Conservation (phyloP, 176 grass and related monocot genomes). For the Phragmites australis region DNA sequence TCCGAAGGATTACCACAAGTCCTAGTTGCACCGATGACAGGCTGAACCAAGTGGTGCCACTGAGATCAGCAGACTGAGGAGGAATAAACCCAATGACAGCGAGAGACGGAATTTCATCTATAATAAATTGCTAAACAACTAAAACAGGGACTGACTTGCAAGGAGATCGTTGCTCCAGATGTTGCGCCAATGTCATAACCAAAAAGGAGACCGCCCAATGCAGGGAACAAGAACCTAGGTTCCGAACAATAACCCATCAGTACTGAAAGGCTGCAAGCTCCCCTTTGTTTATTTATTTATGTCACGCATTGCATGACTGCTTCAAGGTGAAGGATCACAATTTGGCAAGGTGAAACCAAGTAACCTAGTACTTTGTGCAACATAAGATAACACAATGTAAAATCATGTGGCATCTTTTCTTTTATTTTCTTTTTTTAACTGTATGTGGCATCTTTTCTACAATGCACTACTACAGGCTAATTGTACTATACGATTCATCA, state of each 20-base stretch:
- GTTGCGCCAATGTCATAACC: constrained; percentile 95
- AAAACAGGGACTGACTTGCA: constrained; percentile 60
- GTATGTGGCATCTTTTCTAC: background rate
- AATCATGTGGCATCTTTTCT: background rate
- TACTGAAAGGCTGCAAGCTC: background rate
- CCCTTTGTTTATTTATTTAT: background rate
- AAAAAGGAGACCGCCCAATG: constrained; percentile 87
- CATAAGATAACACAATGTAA: background rate
- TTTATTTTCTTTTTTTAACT: too few species aligned
- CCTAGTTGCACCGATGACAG: constrained; percentile 84
- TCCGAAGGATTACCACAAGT: constrained; percentile 68
- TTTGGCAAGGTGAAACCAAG: constrained; percentile 1
- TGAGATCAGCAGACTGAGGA: constrained; percentile 80
- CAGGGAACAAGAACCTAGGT: constrained; percentile 91
- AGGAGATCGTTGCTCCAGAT: constrained; percentile 83
- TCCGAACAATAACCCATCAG: constrained; percentile 35
- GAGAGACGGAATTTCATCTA: constrained; percentile 2
- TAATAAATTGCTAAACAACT: background rate
- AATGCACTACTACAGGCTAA: background rate
- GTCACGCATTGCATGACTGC: background rate
- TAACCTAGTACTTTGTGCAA: background rate
- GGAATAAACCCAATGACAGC: constrained; percentile 14
- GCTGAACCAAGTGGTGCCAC: constrained; percentile 88
- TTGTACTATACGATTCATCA: background rate
- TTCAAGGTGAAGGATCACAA: background rate